Base-by-base conservation (phyloP, 2,329 filamentous ascomycete genomes). In the Sclerotinia minor region DNA sequence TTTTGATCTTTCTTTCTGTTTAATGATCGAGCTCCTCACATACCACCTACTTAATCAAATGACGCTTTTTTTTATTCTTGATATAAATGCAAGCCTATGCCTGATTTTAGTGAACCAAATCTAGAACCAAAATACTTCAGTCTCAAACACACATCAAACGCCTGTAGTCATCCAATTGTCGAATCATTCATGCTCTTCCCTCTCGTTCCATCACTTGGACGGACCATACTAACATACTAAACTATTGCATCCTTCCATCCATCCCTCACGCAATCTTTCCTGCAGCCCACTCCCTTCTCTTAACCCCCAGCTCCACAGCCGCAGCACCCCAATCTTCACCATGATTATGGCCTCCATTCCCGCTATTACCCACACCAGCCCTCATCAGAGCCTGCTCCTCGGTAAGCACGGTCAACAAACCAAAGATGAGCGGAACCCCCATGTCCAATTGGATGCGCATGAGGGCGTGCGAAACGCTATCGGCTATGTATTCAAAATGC, bases 401-500 rank as follows among this genome's bases (percentile, higher is more conserved):
- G 67, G 80, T 91, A 74, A 99, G 81, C 63, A 98, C 88, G 29
- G 95, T 99, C 79, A 99, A 82, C 74, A 98, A 83, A 19, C 95
- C 94, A 79, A 98, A 97, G 69, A 98, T 87, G 69, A 99, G 90
- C 44, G 95, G 95, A 63, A 96, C 87, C 55, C 92, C 91, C 13
- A 88, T 89, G 78, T 99, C 94, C 67, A 98, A 83, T 79, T 96
- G 93, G 69, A 98, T 89, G 72, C 92, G 89, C 95, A 99, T 99
- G 70, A 99, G 84, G 8, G 92, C 95, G 70, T 97, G 92, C 68
- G 89, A 92, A 8, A 96, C 93, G 52, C 92, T 87, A 72, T 98
- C 95, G 53, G 94, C 86, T 75, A 99, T 99, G 82, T 99, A 98
- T 81, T 99, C 95, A 77, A 99, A 99, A 81, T 99, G 95, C 93